Evolutionary conservation across 176 grass and related monocot species (phyloP), one percentile per base, ranked within the genome.

Genomic region (Musa troglodytarum): DNA sequence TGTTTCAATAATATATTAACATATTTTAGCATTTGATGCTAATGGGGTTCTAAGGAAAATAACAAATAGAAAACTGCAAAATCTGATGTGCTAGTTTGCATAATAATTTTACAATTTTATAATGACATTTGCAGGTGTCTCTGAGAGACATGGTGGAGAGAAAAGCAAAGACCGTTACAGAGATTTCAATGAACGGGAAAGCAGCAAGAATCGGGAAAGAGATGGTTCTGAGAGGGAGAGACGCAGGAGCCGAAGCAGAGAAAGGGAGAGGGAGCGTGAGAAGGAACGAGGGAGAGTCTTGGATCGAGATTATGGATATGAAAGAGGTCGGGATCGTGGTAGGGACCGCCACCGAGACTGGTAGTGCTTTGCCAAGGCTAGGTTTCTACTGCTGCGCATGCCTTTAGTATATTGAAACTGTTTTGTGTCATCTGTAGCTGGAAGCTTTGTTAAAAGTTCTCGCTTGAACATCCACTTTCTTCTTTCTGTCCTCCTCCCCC

Each of bases 221-320:
- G 77, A 80, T 70, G 75, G 68, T 14, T 85, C 81, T 52, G 82
- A 76, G n/a, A 86, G 79, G 74, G 81, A 86, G 53, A 69, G 81
- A 20, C 84, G 64, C 54, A 74, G 89, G 15, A 86, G 83, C 77
- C 54, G 77, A 59, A 91, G 89, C 74, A 77, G 78, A 54, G 87
- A 87, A 28, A 78, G 87, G 51, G 82, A 80, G 59, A 74, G 82
- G 62, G 87, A 87, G 17, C 85, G 80, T 0, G 85, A 89, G 75
- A 89, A 69, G 69, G 87, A 90, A 78, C 86, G 83, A 63, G 80
- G 75, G 10, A 90, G 91, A 77, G 83, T 88, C 53, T 79, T 75
- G 69, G 78, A 88, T 50, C 71, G 85, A 59, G 83, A 90, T 19
- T 81, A 74, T 49, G 78, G 71, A 2, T 85, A 85, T 13, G 74